Evolutionary conservation across 1,139 yeast species (phyloP), one percentile per base, ranked within the genome.

Genomic region (Sugiyamaella japonica): DNA sequence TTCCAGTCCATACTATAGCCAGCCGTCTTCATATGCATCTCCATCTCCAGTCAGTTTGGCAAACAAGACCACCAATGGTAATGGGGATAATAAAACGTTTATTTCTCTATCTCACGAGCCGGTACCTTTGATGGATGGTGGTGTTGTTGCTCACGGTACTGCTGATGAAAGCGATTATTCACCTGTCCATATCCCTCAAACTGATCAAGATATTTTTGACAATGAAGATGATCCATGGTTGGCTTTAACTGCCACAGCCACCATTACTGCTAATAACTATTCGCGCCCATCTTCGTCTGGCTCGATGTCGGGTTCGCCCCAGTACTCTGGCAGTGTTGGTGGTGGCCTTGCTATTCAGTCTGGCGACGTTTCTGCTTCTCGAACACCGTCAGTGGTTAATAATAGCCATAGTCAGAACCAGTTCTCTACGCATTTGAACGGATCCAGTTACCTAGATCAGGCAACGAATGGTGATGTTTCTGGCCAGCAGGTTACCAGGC

Each of bases 171-270:
- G 25, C 7, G 36, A n/a, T 28, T n/a, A 25, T 17, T 25, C 13
- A 17, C 45, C 45, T 4, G 25, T 7, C 20, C 25, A 38, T 29
- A 31, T 45, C n/a, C 42, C 49, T 9, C 31, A 36, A 10, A 48
- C 40, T 40, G 51, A 48, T 15, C 23, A 23, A 17, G 51, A 48
- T 31, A 16, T 43, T 1, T 23, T 20, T 40, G 51, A 15, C n/a
- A 34, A 34, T 15, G 51, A 48, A 9, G 51, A 48, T 15, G 51
- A 48, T 25, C 13, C 34, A 7, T 48, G 51, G 51, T 31, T 48
- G 17, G 51, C 51, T 7, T 13, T 48, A 38, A 48, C 51, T 13
- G 51, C 51, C 16, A 48, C 45, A 39, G 51, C 45, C 23, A 48
- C 51, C 7, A 48, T 48, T n/a, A 48, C 51, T 15, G 45, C 45